Evolutionary conservation across 257 asterid genomes (phyloP), one percentile per base, ranked within the genome.

Genomic region (Penstemon newberryi): DNA sequence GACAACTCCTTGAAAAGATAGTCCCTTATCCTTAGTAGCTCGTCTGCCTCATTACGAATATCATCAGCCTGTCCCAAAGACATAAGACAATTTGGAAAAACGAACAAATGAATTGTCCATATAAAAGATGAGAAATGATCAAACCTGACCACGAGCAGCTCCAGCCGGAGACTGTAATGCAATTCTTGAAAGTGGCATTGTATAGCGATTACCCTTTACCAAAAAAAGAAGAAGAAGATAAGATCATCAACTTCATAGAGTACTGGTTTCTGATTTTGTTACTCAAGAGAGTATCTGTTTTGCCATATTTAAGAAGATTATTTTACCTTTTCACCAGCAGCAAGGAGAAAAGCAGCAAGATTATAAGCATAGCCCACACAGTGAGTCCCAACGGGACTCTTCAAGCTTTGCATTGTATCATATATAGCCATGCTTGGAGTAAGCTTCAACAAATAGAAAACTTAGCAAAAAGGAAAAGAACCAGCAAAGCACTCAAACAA

Each of bases 101-200:
- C 12, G 58, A 62, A 55, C 36, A 69, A 61, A 36, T 6, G 39
- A 60, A 43, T 40, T 15, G n/a, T 56, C 60, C 41, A 63, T 36
- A 46, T 12, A 42, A 45, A 70, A 70, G 63, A 60, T 2, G 54
- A 8, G 11, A 44, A 10, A 25, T 38, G 50, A 73, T 52, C 80
- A 70, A 59, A 93, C 99, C 99, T 89, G 96, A 52, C 99, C 99
- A 53, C 95, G 91, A 33, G 96, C 99, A 77, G 95, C 86, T 25
- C 99, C 99, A 70, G 93, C 99, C 33, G 99, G 99, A 66, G 97
- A 81, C 71, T 82, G 81, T 62, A 94, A 61, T 56, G 86, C 86
- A 56, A 94, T 65, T 73, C 89, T 78, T 65, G 96, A 77, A 45
- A 83, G 82, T 37, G 97, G 99, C 96, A 89, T 87, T 62, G 96